Evolutionary conservation across 225 moss, liverwort and hornwort genomes (phyloP), one percentile per base, ranked within the genome.

Genomic region (Bryoerythrophyllum caledonicum): DNA sequence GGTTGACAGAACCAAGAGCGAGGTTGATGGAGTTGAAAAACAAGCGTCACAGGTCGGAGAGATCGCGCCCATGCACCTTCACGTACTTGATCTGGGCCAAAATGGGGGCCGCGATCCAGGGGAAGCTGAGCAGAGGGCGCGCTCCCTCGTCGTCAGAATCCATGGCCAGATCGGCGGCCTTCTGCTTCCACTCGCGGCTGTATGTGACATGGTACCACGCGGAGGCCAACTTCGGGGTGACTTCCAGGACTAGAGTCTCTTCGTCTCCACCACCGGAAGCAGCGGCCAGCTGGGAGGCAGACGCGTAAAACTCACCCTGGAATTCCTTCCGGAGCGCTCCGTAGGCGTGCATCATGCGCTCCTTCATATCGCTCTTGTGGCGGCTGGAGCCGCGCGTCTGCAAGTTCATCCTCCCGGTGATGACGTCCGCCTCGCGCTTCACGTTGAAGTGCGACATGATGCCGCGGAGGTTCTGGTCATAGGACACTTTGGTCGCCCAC

Each of bases 131-230:
- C 3, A 90, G 65, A 65, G 81, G 83, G 51, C 68, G 72, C 7
- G 54, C 37, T 34, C 75, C 49, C 49, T 61, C 74, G 37, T 77
- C 75, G 26, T 81, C 85, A 12, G 83, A 77, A 38, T 79, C 79
- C 6, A 79, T 72, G 37, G 69, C 35, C 27, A 80, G 27, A 54
- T 75, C 75, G 25, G 67, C 32, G 3, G 83, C 76, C 60, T 81
- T 94, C 23, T 67, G 69, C 41, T 80, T 80, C 90, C 91, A 99
- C 14, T 80, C 71, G 0, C 13, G 86, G 59, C 91, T 80, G 48
- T 99, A 99, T 0, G 97, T 94, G 1, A 99, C 94, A 73, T 93
- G 86, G 60, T 94, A 99, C 90, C 93, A 93, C 0, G 94, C 94
- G 7, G 93, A 94, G 15, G 93, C 94, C 19, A 80, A n/a, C 82